Evolutionary conservation across 345 rosid genomes (phyloP).

Genomic region (Geranium rotundifolium): DNA sequence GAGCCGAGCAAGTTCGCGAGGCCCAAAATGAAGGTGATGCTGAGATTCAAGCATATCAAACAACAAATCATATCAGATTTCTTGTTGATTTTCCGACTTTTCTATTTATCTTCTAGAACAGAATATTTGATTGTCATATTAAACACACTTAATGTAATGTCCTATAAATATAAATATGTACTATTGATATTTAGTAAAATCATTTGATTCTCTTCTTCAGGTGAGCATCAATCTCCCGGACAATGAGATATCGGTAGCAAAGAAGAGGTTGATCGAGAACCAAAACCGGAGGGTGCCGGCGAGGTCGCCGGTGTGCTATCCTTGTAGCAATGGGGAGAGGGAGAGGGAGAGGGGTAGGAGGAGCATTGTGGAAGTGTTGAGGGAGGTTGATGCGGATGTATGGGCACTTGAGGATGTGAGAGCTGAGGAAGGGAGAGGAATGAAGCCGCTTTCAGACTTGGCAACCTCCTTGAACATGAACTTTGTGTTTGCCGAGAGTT

Average conservation of each 20-base stretch:
- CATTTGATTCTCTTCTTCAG: conserved; percentile 3
- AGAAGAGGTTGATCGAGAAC: conserved; percentile 35
- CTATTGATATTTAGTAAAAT: too few species aligned
- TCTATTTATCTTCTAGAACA: too few species aligned
- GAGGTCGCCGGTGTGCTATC: conserved; percentile 58
- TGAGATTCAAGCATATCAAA: too few species aligned
- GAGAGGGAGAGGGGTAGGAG: conserved; percentile 39
- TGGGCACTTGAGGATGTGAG: conserved; percentile 83
- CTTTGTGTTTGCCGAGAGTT: conserved; percentile 81
- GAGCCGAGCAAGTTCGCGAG: conserved; percentile 18
- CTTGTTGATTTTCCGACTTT: too few species aligned
- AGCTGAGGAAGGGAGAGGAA: conserved; percentile 73
- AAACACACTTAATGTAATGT: too few species aligned
- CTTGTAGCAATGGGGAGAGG: conserved; percentile 39
- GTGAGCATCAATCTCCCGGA: conserved; percentile 90
- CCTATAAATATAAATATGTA: too few species aligned
- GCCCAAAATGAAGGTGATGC: conserved; percentile 25
- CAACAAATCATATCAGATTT: too few species aligned
- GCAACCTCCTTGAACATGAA: conserved; percentile 72
- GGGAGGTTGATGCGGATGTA: conserved; percentile 73
- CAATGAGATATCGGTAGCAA: conserved; percentile 80
- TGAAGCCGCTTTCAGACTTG: conserved; percentile 83
- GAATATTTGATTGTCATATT: too few species aligned
- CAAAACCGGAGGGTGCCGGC: conserved; percentile 43
- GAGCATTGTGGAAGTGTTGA: conserved; percentile 70